phyloP scores from a whole-genome alignment of 2,329 filamentous ascomycete species.

The Ploettnerulaceae sp. region DNA sequence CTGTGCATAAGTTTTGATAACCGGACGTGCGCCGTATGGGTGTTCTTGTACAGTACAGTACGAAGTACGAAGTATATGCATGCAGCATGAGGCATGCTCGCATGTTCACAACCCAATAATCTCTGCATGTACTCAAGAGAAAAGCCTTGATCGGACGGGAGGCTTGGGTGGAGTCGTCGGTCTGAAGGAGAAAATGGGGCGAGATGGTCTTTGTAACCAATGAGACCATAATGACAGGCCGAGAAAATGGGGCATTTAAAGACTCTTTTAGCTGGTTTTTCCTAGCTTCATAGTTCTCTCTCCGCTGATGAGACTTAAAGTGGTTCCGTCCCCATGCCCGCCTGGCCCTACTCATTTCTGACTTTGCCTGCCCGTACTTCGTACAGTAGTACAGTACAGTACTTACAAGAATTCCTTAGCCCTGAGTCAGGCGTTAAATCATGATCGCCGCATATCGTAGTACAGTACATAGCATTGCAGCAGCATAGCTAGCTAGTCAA shows the following conservation, averaged over 20 bases:
- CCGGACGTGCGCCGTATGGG: conserved; percentile 3
- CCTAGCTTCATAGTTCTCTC: not conserved
- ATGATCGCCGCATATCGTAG: no score
- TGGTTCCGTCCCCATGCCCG: not conserved
- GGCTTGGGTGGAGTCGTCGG: conserved; percentile 6
- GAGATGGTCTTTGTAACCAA: not conserved
- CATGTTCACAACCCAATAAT: not conserved
- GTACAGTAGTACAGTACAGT: no score
- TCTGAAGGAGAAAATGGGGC: not conserved
- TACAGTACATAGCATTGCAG: no score
- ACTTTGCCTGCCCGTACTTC: no score
- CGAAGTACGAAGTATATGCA: not conserved
- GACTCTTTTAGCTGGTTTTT: not conserved
- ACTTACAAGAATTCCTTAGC: no score
- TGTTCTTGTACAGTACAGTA: no score
- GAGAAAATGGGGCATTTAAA: not conserved
- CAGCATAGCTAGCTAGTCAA: no score
- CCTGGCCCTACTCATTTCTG: no score
- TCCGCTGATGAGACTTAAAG: not conserved
- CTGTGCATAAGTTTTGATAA: conserved; percentile 2
- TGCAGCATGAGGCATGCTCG: not conserved
- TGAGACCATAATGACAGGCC: not conserved
- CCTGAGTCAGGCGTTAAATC: no score
- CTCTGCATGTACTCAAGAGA: conserved; percentile 1
- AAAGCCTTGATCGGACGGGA: conserved; percentile 7